Base-by-base conservation (phyloP, 1,284 basidiomycete genomes). In the Xerocomus amazonicus region DNA sequence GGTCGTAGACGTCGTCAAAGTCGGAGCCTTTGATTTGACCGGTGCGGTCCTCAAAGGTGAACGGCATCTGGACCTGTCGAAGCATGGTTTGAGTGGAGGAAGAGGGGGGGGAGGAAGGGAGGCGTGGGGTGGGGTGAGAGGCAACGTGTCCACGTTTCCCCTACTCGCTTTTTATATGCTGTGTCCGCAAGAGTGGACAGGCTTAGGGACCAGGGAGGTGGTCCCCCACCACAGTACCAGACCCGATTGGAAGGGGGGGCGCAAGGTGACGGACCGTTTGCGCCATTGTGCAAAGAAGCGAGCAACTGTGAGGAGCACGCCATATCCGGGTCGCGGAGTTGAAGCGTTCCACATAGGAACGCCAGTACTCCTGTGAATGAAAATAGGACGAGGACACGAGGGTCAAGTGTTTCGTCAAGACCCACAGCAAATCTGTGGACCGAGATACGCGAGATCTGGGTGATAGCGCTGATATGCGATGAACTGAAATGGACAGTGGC, bases 1-100 rank as follows among this genome's bases (percentile, higher is more conserved):
- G 78, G 67, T 87, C 84, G 60, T 87, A 87, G 56, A 86, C 77
- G 58, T 87, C 84, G 60, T 87, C 83, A 56, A 80, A 86, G 69
- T 87, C 83, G 0, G 82, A 77, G 42, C 68, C 67, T 10, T 72
- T 69, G 52, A 77, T 68, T 14, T 71, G 65, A n/a, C 80, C 84
- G 0, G 83, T 83, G 43, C 84, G 79, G 70, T 87, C 84, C 65
- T 87, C 85, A 45, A 87, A 74, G 45, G 78, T 75, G 68, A 72
- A 83, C 31, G 76, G 75, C 56, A 80, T 71, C 3, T 72, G 65
- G 1, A 42, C 43, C 32, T 56, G 47, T 27, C 57, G 45, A 50
- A 68, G 54, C 45, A 53, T 61, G 43, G n/a, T 28, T 41, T 26
- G 16, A 33, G 14, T 8, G 26, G 36, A 35, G 9, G 47, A 27